Evolutionary conservation across 2,329 filamentous ascomycete genomes (phyloP).

Genomic region (Metarhizium robertsii): DNA sequence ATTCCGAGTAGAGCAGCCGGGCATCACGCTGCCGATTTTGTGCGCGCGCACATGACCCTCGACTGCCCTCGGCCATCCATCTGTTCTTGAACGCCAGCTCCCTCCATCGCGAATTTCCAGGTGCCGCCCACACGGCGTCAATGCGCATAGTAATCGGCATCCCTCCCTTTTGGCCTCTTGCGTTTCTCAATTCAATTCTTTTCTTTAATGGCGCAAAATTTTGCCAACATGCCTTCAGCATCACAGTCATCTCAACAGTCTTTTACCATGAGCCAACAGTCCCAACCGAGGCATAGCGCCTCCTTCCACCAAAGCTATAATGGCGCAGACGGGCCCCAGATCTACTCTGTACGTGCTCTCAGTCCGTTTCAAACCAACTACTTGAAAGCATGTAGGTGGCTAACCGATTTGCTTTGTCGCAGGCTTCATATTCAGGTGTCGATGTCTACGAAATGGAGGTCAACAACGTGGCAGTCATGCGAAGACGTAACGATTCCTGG

Average conservation of each 20-base stretch:
- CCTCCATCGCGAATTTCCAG: constrained; percentile 1
- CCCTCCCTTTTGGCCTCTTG: neutral
- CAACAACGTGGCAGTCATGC: constrained; percentile 89
- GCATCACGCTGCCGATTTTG: neutral
- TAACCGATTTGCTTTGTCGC: neutral
- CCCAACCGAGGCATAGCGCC: constrained; percentile 29
- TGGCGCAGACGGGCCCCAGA: constrained; percentile 39
- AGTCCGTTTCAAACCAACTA: neutral
- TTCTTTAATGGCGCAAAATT: neutral
- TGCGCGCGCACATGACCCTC: neutral
- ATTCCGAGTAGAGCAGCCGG: neutral
- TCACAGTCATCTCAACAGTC: constrained; percentile 47
- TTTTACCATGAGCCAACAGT: constrained; percentile 47
- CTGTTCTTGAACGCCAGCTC: neutral
- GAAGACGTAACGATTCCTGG: constrained; percentile 88
- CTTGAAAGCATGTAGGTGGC: neutral
- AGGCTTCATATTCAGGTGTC: constrained; percentile 89
- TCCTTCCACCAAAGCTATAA: constrained; percentile 27
- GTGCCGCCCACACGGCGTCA: neutral
- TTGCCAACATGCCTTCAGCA: constrained; percentile 27
- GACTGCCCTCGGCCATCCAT: neutral
- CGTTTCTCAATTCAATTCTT: neutral
- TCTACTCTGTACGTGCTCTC: constrained; percentile 47
- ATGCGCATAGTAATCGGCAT: neutral
- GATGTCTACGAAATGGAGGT: constrained; percentile 99